Base-by-base conservation (phyloP, 768 basidiomycete species). In the Rhizopogon vinicolor region DNA sequence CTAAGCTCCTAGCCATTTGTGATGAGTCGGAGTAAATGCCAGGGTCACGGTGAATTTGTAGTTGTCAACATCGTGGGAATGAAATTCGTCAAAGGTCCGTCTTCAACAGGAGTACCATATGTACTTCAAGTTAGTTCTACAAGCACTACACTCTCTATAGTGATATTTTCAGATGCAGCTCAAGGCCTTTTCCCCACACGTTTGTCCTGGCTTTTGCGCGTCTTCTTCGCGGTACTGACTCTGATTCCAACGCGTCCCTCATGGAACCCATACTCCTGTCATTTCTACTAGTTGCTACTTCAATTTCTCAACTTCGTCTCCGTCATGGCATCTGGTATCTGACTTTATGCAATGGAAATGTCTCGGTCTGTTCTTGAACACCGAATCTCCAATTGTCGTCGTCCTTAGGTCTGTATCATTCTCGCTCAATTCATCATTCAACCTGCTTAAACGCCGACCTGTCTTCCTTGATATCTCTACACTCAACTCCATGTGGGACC, bases 311-410 rank as follows among this genome's bases (percentile, higher is more conserved):
- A 95, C 71, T 94, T 97, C 73, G 86, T 91, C 3, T 86, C 89
- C 0, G 92, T 97, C 54, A 83, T 97, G 52, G 84, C 92, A 6
- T 91, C 92, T 3, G 94, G 95, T 92, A 6, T 91, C 92, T 3
- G 94, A 95, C 2, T 77, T 99, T 48, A 97, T 97, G 93, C 90
- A 98, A 59, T 99, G 93, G 93, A 98, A 98, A 70, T 93, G 89
- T 7, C 77, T 98, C 48, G 89, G 92, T 25, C 78, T 98, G 16
- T 62, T 92, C 50, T 89, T 91, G 57, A 97, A 98, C 72, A 91
- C 93, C 1, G 95, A 96, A 70, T 93, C 90, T 1, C 96, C 96
- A 0, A 95, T 98, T 31, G 96, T 98, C 5, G 95, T 98, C 48
- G 96, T 98, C 1, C 77, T 98, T 18, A 97, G 93, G 96, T 91